A percentile compares a stretch with the other conserved stretches of the same genome.
Evolutionary conservation across 2,329 filamentous ascomycete species (phyloP).

Genomic region (Coleophoma cylindrospora): DNA sequence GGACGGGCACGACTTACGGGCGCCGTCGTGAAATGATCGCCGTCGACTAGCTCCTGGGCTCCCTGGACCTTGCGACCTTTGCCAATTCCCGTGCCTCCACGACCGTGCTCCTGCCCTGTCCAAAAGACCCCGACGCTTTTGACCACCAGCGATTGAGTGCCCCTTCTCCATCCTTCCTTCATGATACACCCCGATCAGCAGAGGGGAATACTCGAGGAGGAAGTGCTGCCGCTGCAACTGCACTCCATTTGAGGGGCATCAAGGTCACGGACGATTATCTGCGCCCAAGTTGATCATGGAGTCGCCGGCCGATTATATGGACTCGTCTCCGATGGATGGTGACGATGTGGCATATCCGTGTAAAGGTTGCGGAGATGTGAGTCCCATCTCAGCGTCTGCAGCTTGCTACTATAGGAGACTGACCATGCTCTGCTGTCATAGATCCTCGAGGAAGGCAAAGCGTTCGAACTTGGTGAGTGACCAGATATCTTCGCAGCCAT

Average conservation of each 20-base stretch:
- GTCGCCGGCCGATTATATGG: constrained; percentile 47
- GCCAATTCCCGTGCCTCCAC: neutral
- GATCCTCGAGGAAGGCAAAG: constrained; percentile 98
- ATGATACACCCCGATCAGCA: constrained; percentile 1
- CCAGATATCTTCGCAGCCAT: neutral
- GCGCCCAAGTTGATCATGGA: constrained; percentile 36
- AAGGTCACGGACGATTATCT: neutral
- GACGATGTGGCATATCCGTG: constrained; percentile 81
- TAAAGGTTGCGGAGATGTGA: constrained; percentile 89
- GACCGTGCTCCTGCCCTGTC: neutral
- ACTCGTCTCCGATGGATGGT: constrained; percentile 49
- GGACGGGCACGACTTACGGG: too few relatives aligned
- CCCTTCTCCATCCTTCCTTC: constrained; percentile 2
- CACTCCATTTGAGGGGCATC: too few relatives aligned
- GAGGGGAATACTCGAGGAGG: constrained; percentile 16
- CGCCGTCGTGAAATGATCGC: neutral
- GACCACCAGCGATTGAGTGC: neutral
- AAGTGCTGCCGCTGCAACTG: constrained; percentile 8
- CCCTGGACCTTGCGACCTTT: constrained; percentile 1
- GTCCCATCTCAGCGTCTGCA: constrained; percentile 20
- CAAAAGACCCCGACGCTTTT: neutral
- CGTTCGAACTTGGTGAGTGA: constrained; percentile 84
- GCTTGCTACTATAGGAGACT: constrained; percentile 11
- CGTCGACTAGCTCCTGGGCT: neutral
- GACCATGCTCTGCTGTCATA: constrained; percentile 32